Percentiles rank a stretch among this genome's conserved stretches.
These are phyloP conservation scores for Salicornia ramosissima DNA, from an alignment of 148 eudicot species.

Conservation along the genomic window DNA sequence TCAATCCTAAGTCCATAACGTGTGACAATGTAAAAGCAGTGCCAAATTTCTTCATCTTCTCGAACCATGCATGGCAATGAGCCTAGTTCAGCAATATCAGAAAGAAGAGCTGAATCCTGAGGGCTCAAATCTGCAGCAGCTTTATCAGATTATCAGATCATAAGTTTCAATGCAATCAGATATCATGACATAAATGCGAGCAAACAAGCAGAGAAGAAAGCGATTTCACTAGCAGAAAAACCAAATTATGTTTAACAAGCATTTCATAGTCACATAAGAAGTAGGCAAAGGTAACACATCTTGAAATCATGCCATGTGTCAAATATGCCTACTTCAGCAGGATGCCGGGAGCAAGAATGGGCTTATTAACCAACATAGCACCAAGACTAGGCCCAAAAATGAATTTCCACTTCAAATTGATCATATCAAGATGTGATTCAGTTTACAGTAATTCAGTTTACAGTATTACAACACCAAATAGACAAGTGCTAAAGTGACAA, in stretches of 20 bases:
- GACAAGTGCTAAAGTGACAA: neutral
- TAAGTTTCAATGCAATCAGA: neutral
- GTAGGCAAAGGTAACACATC: neutral
- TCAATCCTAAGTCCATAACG: conserved; percentile 71
- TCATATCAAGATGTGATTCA: neutral
- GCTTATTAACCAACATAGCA: neutral
- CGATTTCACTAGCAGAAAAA: neutral
- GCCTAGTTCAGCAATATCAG: conserved; percentile 76
- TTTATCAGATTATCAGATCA: conserved; percentile 14
- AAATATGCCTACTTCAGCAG: neutral
- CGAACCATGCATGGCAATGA: conserved; percentile 55
- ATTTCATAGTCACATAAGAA: neutral
- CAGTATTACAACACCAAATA: neutral
- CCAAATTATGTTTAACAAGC: neutral
- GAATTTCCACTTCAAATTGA: neutral
- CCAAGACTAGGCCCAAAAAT: neutral
- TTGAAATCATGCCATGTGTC: neutral
- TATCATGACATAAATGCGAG: neutral
- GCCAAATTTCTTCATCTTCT: conserved; percentile 64
- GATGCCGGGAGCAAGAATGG: neutral
- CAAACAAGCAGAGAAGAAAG: neutral
- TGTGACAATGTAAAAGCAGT: conserved; percentile 74
- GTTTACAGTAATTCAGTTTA: neutral
- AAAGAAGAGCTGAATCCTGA: conserved; percentile 72
- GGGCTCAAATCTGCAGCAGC: conserved; percentile 77